Evolutionary conservation across 495 filamentous ascomycete genomes (phyloP).

Genomic region (Astrothelium subdiscretum): DNA sequence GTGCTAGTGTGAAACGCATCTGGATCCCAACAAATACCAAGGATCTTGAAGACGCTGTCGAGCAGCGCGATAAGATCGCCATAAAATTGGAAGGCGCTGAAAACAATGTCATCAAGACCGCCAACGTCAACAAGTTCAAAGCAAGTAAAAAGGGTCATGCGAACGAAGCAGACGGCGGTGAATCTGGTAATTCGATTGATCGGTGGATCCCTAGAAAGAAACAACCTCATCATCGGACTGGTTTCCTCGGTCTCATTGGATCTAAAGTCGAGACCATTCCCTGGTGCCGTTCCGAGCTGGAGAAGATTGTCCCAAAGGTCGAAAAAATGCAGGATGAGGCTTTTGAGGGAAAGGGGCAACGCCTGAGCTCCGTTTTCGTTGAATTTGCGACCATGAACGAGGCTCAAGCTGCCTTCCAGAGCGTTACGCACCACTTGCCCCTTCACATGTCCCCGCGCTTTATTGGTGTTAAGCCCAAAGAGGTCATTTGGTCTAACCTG

Average conservation of each 20-base stretch:
- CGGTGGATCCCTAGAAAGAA: conserved; percentile 67
- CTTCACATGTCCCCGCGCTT: conserved; percentile 88
- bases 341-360: conserved; percentile 51
- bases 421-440: conserved; percentile 76
- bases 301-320: conserved; percentile 67
- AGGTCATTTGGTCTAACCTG: conserved; percentile 84
- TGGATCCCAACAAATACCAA: conserved; percentile 77
- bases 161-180: conserved; percentile 33
- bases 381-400: conserved; percentile 74
- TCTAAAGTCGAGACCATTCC: conserved; percentile 94
- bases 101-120: conserved; percentile 72
- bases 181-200: conserved; percentile 54
- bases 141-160: conserved; percentile 55
- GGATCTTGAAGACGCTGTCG: conserved; percentile 72
- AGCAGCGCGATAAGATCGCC: conserved; percentile 71
- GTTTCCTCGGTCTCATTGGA: conserved; percentile 52
- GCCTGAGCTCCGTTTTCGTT: conserved; percentile 70
- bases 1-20: conserved; percentile 64
- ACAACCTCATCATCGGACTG: conserved; percentile 75
- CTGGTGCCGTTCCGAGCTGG: conserved; percentile 76
- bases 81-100: conserved; percentile 83
- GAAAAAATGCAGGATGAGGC: conserved; percentile 66
- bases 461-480: conserved; percentile 72
- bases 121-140: conserved; percentile 67
- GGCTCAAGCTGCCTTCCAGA: conserved; percentile 78